phyloP scores from a whole-genome alignment of 208 protist genomes.

The Leishmania gerbilli region DNA sequence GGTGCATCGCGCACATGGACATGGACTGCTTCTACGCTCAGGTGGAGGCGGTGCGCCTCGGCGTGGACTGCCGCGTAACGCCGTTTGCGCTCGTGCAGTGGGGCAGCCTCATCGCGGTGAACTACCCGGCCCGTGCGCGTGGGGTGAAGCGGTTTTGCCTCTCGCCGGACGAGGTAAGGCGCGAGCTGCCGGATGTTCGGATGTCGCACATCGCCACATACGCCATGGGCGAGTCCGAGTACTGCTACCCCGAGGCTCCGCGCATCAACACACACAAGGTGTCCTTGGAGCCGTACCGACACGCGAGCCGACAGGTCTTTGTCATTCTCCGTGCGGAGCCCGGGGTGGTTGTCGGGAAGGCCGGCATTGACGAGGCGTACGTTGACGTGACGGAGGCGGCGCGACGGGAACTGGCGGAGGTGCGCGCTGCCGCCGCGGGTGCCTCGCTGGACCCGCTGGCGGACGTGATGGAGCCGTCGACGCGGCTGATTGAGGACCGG shows the following conservation, averaged over 20 bases:
- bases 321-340: slow-evolving; percentile 53
- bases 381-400: slow-evolving; percentile 85
- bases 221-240: slow-evolving; percentile 51
- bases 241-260: slow-evolving; percentile 48
- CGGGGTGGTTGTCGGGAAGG: slow-evolving; percentile 68
- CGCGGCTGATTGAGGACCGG: slow-evolving; percentile 55
- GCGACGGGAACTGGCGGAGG: slow-evolving; percentile 34
- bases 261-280: slow-evolving; percentile 68
- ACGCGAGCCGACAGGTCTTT: slow-evolving; percentile 76
- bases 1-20: slow-evolving; percentile 80
- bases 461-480: slow-evolving; percentile 58
- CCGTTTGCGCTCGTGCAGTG: slow-evolving; percentile 82
- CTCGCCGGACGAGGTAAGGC: slow-evolving; percentile 42
- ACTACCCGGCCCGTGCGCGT: slow-evolving; percentile 80
- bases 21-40: slow-evolving; percentile 94
- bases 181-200: slow-evolving; percentile 56
- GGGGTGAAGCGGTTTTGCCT: slow-evolving; percentile 72
- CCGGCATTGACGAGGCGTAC: slow-evolving; percentile 88
- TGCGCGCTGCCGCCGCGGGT: slow-evolving; percentile 19
- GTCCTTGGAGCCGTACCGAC: slow-evolving; percentile 82
- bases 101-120: slow-evolving; percentile 89
- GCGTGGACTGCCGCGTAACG: slow-evolving; percentile 70
- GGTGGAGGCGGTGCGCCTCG: slow-evolving; percentile 82
- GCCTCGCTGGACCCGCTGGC: slow-evolving; percentile 29
- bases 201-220: slow-evolving; percentile 64